Conservation (phyloP, 176 grass and related monocot species). For the Bothriochloa decipiens region DNA sequence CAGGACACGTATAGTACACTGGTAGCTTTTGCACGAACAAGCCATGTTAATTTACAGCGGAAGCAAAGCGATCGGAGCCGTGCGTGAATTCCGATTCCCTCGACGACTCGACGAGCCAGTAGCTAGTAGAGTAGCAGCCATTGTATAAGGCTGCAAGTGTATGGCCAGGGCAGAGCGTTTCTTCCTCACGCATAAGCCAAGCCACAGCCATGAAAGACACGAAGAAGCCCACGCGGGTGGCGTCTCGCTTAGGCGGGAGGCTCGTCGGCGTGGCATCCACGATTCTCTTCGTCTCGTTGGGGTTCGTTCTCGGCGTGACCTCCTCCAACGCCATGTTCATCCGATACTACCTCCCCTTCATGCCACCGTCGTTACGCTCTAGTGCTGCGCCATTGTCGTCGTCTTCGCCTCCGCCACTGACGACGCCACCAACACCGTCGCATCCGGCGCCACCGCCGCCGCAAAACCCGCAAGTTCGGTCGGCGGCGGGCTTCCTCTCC, state of each 20-base stretch:
- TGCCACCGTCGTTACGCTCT: background rate
- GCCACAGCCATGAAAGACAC: conserved; percentile 9
- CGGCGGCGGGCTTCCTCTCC: background rate
- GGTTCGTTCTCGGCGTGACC: conserved; percentile 52
- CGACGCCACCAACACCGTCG: background rate
- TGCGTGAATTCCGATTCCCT: background rate
- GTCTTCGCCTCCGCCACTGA: background rate
- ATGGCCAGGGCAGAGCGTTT: background rate
- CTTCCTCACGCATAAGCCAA: no score
- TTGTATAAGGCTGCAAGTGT: conserved; percentile 3
- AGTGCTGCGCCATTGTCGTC: background rate
- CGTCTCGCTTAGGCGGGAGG: background rate
- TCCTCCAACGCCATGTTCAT: conserved; percentile 43
- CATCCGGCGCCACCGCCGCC: background rate
- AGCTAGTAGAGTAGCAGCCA: background rate
- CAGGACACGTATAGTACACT: no score
- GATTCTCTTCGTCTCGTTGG: conserved; percentile 43
- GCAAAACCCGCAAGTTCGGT: background rate
- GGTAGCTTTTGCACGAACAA: conserved; percentile 24
- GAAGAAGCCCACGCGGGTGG: conserved; percentile 5
- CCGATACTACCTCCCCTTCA: conserved; percentile 6
- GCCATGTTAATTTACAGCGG: background rate
- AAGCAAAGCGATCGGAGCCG: background rate
- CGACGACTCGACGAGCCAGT: no score
- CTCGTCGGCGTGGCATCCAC: background rate